A percentile compares a stretch with the other conserved stretches of the same genome.
phyloP scores from a whole-genome alignment of 192 early-diverging fungal species.

The Coemansia sp. region DNA sequence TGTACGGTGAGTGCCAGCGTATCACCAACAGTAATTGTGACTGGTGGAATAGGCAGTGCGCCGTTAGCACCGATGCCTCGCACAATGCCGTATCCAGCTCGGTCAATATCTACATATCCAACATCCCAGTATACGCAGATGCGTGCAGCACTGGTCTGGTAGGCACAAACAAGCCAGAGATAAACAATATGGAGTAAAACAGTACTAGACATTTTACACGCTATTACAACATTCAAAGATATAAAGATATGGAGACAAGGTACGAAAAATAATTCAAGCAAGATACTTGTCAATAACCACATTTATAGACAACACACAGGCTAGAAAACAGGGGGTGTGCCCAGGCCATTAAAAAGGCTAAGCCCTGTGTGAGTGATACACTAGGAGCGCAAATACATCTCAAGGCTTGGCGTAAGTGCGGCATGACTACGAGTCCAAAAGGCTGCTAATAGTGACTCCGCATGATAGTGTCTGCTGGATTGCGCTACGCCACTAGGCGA shows the following conservation, averaged over 20 bases:
- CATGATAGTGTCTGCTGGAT: neutral
- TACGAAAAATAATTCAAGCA: neutral
- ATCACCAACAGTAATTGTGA: conserved; percentile 20
- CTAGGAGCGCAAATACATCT: neutral
- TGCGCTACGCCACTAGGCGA: neutral
- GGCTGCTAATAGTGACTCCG: neutral
- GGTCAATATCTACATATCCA: conserved; percentile 63
- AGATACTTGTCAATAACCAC: neutral
- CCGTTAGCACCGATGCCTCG: conserved; percentile 69
- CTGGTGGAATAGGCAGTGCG: conserved; percentile 57
- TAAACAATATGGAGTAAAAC: neutral
- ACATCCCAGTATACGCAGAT: conserved; percentile 64
- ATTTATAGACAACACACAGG: neutral
- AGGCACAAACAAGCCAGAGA: neutral
- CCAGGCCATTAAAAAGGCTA: neutral
- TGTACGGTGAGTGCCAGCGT: conserved; percentile 32
- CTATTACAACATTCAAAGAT: neutral
- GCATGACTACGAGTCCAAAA: neutral
- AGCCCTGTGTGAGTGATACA: neutral
- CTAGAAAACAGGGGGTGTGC: too few species aligned
- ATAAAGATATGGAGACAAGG: neutral
- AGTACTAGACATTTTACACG: neutral
- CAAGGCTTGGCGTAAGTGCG: neutral
- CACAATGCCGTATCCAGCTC: conserved; percentile 61
- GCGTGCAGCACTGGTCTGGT: neutral